Evolutionary conservation across 2,329 filamentous ascomycete genomes (phyloP), one percentile per base, ranked within the genome.

Genomic region (Bipolaris bicolor): DNA sequence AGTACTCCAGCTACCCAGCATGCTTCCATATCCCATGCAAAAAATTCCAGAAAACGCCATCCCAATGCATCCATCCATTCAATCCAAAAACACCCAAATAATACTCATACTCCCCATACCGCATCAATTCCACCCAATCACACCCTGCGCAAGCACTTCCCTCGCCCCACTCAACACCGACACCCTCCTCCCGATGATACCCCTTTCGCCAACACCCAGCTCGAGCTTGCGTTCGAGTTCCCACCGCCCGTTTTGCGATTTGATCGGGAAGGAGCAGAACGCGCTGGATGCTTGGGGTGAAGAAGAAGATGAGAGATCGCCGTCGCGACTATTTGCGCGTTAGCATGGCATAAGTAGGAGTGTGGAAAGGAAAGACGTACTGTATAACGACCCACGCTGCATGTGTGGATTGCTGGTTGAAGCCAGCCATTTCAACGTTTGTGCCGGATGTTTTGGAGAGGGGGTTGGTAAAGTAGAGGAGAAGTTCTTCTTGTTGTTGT

Each of bases 41-140:
- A 31, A 11, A 31, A 1, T 31, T 3, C 10, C 3, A 31, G 10
- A 31, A 31, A 37, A 16, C 34, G 11, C 34, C n/a, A 2, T 16
- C 15, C 4, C 20, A 31, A 31, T 31, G 29, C 29, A 31, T 31
- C 10, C 29, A 31, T 11, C 29, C 10, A 31, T 31, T 11, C 26
- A 29, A 11, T 2, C 26, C 10, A 29, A 29, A 11, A 4, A 29
- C 10, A 29, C 26, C 26, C 7, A 29, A 29, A 29, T 29, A 1
- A 29, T 29, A 10, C 10, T 13, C 10, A 1, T 31, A 31, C 10
- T 24, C 24, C 24, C 24, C 7, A 26, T 26, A 31, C 2, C 7
- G 3, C 10, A 20, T 68, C 45, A 76, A 52, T 76, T 76, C 72
- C 73, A 76, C 3, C 73, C 73, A 49, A 74, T 67, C 10, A 76